These are phyloP conservation scores for Leccinellum rugosiceps DNA, from an alignment of 768 basidiomycete genomes.

Conservation along the genomic window DNA sequence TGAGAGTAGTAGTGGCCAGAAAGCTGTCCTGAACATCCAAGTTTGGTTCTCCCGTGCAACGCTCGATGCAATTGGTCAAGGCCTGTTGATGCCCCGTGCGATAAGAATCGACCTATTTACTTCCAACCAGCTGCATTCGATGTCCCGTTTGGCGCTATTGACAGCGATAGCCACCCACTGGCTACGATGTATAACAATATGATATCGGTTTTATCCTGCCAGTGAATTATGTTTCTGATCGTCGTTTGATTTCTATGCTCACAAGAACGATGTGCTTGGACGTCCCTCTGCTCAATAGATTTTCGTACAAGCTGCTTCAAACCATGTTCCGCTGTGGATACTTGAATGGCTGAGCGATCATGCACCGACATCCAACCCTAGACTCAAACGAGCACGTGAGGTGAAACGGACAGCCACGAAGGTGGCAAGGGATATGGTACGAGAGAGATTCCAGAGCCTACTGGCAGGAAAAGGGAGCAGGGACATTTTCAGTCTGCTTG, in stretches of 20 bases:
- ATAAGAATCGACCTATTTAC: neutral
- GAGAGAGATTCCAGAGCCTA: no score
- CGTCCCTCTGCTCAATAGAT: constrained; percentile 13
- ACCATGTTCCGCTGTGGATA: constrained; percentile 8
- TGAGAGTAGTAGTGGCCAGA: neutral
- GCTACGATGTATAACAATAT: constrained; percentile 7
- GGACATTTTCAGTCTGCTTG: constrained; percentile 34
- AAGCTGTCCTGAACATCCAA: neutral
- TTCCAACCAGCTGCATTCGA: constrained; percentile 42
- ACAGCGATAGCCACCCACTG: constrained; percentile 10
- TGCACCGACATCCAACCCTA: constrained; percentile 17
- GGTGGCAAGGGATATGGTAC: constrained; percentile 15
- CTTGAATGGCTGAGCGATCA: constrained; percentile 25
- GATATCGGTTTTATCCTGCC: constrained; percentile 9
- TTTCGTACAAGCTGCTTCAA: constrained; percentile 11
- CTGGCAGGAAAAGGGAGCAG: no score
- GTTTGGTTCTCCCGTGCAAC: neutral
- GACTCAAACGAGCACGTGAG: constrained; percentile 16
- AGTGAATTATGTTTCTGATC: neutral
- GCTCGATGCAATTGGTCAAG: constrained; percentile 41
- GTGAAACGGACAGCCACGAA: neutral
- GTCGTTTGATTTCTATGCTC: constrained; percentile 4
- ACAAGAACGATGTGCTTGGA: constrained; percentile 13
- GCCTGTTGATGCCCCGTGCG: constrained; percentile 20
- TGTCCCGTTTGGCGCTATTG: constrained; percentile 37